Base-by-base conservation (phyloP, 768 basidiomycete species). In the Dendrothele bispora region DNA sequence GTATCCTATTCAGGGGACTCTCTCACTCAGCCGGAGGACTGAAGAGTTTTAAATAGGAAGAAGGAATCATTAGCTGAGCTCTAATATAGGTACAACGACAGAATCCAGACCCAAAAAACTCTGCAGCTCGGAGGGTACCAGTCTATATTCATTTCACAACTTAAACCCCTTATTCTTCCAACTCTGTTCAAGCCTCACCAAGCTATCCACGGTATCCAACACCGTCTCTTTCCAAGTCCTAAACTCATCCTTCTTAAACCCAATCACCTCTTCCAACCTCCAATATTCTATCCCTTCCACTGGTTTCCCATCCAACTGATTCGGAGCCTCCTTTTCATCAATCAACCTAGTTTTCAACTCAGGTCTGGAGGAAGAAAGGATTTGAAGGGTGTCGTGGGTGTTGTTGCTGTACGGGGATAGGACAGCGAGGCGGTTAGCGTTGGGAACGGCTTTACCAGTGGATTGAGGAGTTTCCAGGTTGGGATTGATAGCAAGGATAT, bases 401-500 rank as follows among this genome's bases (percentile, higher is more conserved):
- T 46, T 15, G 37, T 24, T 38, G 6, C 22, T 4, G 18, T 54
- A 6, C 12, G 43, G 55, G 15, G 49, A 44, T 4, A 39, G 24
- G 20, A 54, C 7, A 11, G 51, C 27, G 15, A 50, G 49, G 36
- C 57, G 49, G 26, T 48, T 49, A 7, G 28, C 24, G 12, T 48
- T 50, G 0, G 46, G 32, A n/a, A 37, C 43, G 22, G 50, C 46
- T 6, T 49, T 27, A 12, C 44, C 45, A 12, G 37, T 30, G 5
- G 55, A 30, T 17, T 39, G 42, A n/a, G n/a, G n/a, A n/a, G n/a
- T n/a, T n/a, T n/a, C n/a, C n/a, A n/a, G n/a, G n/a, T n/a, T n/a
- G n/a, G n/a, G n/a, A n/a, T n/a, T n/a, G n/a, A 56, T 30, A 21
- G 52, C 57, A 15, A 52, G 46, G 20, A 54, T 53, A 41, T 56